Evolutionary conservation across 371 early-diverging fungal genomes (phyloP).

Genomic region (Apophysomyces ossiformis): DNA sequence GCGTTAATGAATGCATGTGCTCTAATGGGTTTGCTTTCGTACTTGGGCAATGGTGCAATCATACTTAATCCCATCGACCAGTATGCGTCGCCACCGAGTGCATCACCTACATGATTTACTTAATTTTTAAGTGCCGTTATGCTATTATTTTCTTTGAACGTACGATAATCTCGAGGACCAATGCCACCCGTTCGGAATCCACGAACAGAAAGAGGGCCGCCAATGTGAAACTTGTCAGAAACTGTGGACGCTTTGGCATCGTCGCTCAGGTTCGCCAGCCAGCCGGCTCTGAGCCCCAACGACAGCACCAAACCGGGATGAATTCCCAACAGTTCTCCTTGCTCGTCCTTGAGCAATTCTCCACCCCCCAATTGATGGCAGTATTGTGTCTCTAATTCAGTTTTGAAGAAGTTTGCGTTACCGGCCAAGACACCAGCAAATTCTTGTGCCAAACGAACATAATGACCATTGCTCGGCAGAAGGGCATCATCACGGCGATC

Average conservation of each 20-base stretch:
- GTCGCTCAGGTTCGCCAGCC: constrained; percentile 62
- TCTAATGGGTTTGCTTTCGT: constrained; percentile 66
- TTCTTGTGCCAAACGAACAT: constrained; percentile 70
- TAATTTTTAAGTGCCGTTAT: too few species aligned
- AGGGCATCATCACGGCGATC: constrained; percentile 81
- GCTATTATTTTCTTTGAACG: constrained; percentile 2
- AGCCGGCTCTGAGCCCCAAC: constrained; percentile 71
- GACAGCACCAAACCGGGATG: constrained; percentile 52
- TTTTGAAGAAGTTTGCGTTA: constrained; percentile 75
- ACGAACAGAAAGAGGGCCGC: constrained; percentile 86
- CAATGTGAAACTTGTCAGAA: constrained; percentile 86
- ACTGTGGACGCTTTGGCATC: constrained; percentile 55
- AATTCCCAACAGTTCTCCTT: constrained; percentile 28
- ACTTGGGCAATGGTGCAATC: constrained; percentile 81
- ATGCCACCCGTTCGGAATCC: constrained; percentile 89
- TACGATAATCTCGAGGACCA: constrained; percentile 84
- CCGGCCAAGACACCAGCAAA: constrained; percentile 84
- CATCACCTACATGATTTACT: constrained; percentile 59
- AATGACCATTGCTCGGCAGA: constrained; percentile 79
- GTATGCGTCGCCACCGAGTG: constrained; percentile 87
- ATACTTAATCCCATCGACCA: constrained; percentile 79
- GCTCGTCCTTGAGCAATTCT: constrained; percentile 34
- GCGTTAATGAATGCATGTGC: constrained; percentile 90
- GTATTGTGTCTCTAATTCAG: constrained; percentile 66
- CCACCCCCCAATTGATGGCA: constrained; percentile 45